Evolutionary conservation across 345 rosid genomes (phyloP).

Genomic region (Mallotus nudiflorus): DNA sequence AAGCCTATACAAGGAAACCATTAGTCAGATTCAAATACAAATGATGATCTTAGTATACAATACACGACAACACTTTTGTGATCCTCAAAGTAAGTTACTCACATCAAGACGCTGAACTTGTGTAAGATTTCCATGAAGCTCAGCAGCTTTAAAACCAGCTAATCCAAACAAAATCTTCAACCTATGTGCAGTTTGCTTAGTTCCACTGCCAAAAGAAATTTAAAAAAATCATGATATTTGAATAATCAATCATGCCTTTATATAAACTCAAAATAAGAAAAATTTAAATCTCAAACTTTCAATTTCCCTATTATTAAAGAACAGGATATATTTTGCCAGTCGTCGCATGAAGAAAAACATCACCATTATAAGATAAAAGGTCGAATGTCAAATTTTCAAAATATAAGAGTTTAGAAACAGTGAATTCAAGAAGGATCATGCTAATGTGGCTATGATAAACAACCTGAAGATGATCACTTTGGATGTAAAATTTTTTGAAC

Average conservation of each 20-base stretch:
- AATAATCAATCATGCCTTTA: not conserved
- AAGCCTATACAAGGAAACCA: slow-evolving; percentile 52
- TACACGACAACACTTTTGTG: not conserved
- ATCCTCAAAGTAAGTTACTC: slow-evolving; percentile 32
- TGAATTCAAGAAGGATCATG: no score
- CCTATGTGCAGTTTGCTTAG: slow-evolving; percentile 94
- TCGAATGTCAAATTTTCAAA: not conserved
- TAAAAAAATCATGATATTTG: slow-evolving; percentile 11
- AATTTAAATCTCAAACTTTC: not conserved
- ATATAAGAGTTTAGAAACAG: not conserved
- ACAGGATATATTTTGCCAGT: not conserved
- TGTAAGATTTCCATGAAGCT: slow-evolving; percentile 98
- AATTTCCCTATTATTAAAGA: not conserved
- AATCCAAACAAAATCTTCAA: slow-evolving; percentile 90
- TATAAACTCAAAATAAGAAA: slow-evolving; percentile 5
- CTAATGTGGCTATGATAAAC: not conserved
- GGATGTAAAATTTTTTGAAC: slow-evolving; percentile 80
- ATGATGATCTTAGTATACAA: not conserved
- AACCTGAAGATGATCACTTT: slow-evolving; percentile 95
- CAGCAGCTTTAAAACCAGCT: slow-evolving; percentile 83
- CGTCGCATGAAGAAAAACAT: not conserved
- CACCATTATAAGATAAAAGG: not conserved
- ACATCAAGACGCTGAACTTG: slow-evolving; percentile 97
- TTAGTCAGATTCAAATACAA: slow-evolving; percentile 11
- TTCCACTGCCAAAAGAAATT: slow-evolving; percentile 62